Percentiles rank a stretch among this genome's conserved stretches.
phyloP scores from a whole-genome alignment of 2,329 filamentous ascomycete genomes.

The Aphanocladium album region DNA sequence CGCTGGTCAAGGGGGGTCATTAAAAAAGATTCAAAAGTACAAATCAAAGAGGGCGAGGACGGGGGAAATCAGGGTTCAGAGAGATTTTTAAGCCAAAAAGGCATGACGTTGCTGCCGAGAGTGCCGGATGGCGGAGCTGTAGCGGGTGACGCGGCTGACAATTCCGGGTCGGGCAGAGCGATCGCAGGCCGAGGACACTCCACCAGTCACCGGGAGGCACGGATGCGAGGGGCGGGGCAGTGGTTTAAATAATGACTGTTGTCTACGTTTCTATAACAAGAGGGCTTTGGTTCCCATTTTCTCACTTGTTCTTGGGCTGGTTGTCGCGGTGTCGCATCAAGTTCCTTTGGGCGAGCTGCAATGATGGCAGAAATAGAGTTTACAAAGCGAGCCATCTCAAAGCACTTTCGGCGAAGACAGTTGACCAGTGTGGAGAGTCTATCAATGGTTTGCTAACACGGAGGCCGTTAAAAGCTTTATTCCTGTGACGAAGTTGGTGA shows the following conservation, averaged over 20 bases:
- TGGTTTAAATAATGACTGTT: background rate
- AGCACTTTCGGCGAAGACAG: no score
- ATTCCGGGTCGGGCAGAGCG: background rate
- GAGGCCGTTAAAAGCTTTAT: no score
- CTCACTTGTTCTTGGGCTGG: background rate
- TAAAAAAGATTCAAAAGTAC: background rate
- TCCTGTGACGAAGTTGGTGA: no score
- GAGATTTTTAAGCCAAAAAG: slow-evolving; percentile 3
- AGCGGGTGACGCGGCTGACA: slow-evolving; percentile 10
- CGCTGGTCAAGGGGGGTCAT: background rate
- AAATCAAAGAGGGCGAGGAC: background rate
- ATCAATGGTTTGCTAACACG: no score
- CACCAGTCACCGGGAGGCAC: background rate
- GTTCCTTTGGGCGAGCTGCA: background rate
- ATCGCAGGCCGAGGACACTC: background rate
- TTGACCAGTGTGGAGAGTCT: no score
- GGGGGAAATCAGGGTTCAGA: background rate
- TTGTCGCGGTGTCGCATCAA: background rate
- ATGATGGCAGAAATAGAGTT: background rate
- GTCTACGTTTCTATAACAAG: background rate
- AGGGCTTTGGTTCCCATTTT: background rate
- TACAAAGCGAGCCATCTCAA: background rate
- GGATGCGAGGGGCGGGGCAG: background rate
- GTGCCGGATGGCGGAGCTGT: slow-evolving; percentile 7
- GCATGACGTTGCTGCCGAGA: slow-evolving; percentile 8